These are phyloP conservation scores for Pseudogymnoascus sp. DNA, from an alignment of 2,329 filamentous ascomycete species.

Conservation along the genomic window DNA sequence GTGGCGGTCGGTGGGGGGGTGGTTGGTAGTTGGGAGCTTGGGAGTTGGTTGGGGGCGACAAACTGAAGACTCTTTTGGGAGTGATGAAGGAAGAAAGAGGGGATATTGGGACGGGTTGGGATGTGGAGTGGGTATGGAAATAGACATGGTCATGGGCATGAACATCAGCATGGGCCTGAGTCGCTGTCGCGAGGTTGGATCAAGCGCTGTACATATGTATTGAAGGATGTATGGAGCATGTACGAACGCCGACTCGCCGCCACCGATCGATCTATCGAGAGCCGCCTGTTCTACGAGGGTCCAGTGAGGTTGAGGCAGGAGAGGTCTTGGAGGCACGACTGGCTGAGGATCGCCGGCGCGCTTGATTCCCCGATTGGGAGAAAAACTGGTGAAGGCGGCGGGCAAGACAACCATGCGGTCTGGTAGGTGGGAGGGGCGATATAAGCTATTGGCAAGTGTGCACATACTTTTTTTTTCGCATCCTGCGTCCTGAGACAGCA, in stretches of 20 bases:
- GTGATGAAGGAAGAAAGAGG: neutral
- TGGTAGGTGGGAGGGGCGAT: neutral
- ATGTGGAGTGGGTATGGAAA: neutral
- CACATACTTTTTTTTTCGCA: neutral
- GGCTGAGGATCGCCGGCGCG: neutral
- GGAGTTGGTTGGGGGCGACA: neutral
- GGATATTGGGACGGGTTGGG: neutral
- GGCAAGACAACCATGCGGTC: neutral
- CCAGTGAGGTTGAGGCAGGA: neutral
- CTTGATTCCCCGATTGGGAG: neutral
- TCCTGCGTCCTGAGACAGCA: neutral
- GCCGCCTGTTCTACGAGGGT: neutral
- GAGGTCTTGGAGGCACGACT: neutral
- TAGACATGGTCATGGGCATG: neutral
- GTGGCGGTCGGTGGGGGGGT: neutral
- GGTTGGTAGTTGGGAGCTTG: neutral
- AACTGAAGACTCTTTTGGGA: neutral
- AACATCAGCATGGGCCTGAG: neutral
- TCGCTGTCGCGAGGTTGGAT: neutral
- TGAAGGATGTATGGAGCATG: neutral
- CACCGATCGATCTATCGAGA: conserved; percentile 6
- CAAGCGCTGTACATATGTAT: conserved; percentile 3
- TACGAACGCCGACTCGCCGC: neutral
- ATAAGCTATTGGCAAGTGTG: neutral
- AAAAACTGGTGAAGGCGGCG: neutral